Evolutionary conservation across 2,329 filamentous ascomycete genomes (phyloP).

Genomic region (Colletotrichum theobromicola): DNA sequence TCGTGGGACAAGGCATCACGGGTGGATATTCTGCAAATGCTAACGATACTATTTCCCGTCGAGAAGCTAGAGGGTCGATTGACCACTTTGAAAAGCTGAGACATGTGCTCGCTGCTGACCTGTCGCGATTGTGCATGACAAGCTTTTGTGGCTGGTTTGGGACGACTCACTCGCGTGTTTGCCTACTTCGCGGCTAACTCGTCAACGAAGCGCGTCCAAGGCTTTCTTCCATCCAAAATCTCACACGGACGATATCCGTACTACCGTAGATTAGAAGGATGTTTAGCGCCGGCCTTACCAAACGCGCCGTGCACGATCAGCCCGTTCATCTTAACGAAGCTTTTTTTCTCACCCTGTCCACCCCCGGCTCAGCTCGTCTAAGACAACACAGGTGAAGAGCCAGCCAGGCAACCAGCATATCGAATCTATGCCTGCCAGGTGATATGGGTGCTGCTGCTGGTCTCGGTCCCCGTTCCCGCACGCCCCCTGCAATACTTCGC

Average conservation of each 20-base stretch:
- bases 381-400: not conserved
- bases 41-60: not conserved
- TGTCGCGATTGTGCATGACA: not conserved
- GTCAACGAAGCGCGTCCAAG: not conserved
- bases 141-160: conserved; percentile 15
- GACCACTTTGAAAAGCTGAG: not conserved
- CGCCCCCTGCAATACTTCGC: not conserved
- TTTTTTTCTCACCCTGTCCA: not conserved
- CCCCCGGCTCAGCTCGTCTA: not conserved
- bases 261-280: not conserved
- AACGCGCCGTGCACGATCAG: not conserved
- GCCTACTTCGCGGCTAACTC: not conserved
- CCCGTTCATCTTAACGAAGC: not conserved
- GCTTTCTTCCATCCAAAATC: not conserved
- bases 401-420: not conserved
- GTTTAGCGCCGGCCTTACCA: not conserved
- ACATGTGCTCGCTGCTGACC: not conserved
- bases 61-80: not conserved
- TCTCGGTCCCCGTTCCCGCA: not conserved
- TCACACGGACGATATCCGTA: not conserved
- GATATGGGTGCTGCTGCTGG: not conserved
- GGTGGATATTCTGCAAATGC: not conserved
- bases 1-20: not conserved
- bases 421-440: not conserved
- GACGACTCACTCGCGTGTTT: not conserved